Percentiles rank a stretch among this genome's conserved stretches.
These are phyloP conservation scores for Groenewaldozyma tartarivorans DNA, from an alignment of 805 yeast genomes.

Conservation along the genomic window DNA sequence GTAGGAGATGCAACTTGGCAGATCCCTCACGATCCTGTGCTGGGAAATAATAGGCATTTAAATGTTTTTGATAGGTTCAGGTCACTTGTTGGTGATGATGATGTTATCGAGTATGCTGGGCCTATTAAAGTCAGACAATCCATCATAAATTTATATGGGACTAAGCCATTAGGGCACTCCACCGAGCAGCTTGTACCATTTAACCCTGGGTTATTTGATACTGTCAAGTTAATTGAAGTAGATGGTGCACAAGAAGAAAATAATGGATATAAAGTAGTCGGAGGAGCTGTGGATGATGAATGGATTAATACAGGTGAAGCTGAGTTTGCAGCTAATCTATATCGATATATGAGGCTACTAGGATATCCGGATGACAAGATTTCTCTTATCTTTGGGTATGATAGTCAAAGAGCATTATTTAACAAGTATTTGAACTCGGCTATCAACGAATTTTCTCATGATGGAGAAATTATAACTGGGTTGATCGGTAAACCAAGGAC, in stretches of 20 bases:
- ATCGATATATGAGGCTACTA: slow-evolving; percentile 36
- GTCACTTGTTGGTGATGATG: no score
- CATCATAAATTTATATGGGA: no score
- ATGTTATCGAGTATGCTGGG: no score
- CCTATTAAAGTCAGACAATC: no score
- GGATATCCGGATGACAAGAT: slow-evolving; percentile 35
- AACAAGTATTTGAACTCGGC: slow-evolving; percentile 31
- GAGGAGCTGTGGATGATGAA: no score
- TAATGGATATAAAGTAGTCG: no score
- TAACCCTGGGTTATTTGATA: slow-evolving; percentile 32
- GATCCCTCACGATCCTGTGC: no score
- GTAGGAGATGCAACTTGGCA: no score
- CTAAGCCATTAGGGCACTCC: no score
- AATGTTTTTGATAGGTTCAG: no score
- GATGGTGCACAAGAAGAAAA: slow-evolving; percentile 25
- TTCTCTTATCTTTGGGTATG: slow-evolving; percentile 33
- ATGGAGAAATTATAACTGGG: slow-evolving; percentile 18
- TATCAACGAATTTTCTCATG: slow-evolving; percentile 16
- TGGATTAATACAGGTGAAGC: slow-evolving; percentile 40
- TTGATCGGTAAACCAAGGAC: slow-evolving; percentile 28
- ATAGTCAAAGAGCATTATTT: slow-evolving; percentile 34
- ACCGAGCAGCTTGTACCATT: no score
- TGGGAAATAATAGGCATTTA: no score
- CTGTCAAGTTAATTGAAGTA: slow-evolving; percentile 28
- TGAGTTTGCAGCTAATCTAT: slow-evolving; percentile 36